These are phyloP conservation scores for Aspergillus viridinutans DNA, from an alignment of 2,329 filamentous ascomycete species.

Conservation along the genomic window DNA sequence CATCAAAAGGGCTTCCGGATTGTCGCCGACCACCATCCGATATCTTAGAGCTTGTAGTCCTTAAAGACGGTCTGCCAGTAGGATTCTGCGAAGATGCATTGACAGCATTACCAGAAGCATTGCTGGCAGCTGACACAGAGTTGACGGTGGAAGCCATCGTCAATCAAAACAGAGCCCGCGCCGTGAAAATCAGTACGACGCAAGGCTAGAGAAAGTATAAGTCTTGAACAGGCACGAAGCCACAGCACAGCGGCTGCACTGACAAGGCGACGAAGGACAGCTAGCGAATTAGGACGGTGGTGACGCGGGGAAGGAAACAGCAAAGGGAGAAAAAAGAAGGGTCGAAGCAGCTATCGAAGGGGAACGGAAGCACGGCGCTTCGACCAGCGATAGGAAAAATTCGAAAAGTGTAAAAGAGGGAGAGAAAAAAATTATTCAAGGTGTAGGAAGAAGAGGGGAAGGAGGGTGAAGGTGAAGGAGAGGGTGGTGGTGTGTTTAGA, in stretches of 20 bases:
- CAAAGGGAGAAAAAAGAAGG: conserved; percentile 3
- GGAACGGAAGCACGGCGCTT: conserved; percentile 12
- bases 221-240: conserved; percentile 27
- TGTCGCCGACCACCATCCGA: conserved; percentile 53
- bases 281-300: conserved; percentile 10
- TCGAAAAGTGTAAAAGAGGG: conserved; percentile 2
- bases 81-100: conserved; percentile 37
- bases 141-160: conserved; percentile 41
- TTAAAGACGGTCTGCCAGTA: conserved; percentile 43
- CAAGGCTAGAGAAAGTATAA: conserved; percentile 24
- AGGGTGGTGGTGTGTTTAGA: not conserved
- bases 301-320: conserved; percentile 7
- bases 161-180: conserved; percentile 28
- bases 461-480: conserved; percentile 2
- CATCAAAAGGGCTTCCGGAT: conserved; percentile 52
- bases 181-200: conserved; percentile 34
- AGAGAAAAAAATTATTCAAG: conserved; percentile 8
- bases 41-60: conserved; percentile 49
- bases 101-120: conserved; percentile 33
- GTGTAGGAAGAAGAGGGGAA: conserved; percentile 2
- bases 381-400: conserved; percentile 7
- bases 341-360: conserved; percentile 6
- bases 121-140: conserved; percentile 33
- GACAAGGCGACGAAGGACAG: conserved; percentile 15
- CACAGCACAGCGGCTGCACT: conserved; percentile 39